Evolutionary conservation across 352 stramenopile genomes (phyloP).

Genomic region (Globisporangium parvum): DNA sequence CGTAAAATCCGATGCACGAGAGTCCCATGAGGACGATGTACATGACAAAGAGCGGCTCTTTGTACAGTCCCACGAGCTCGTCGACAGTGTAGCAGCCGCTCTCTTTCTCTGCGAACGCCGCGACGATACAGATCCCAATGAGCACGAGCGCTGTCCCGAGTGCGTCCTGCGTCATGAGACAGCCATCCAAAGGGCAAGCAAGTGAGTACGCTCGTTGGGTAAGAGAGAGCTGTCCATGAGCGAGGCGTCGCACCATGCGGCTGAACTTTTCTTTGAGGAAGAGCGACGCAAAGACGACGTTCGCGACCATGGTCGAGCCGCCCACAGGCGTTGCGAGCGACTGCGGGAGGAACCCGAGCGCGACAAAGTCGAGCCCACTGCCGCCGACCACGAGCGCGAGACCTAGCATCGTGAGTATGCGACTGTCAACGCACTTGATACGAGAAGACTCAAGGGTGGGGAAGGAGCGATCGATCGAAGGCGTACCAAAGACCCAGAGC

Average conservation of each 20-base stretch:
- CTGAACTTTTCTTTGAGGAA: slow-evolving; percentile 76
- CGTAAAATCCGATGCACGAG: slow-evolving; percentile 28
- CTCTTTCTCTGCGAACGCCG: slow-evolving; percentile 71
- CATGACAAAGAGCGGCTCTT: slow-evolving; percentile 48
- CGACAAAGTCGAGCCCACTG: slow-evolving; percentile 68
- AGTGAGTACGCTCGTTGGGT: neutral
- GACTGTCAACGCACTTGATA: neutral
- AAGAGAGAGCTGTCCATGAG: no score
- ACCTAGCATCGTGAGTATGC: slow-evolving; percentile 11
- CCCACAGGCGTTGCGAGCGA: slow-evolving; percentile 74
- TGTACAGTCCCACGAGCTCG: slow-evolving; percentile 65
- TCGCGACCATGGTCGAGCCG: slow-evolving; percentile 78
- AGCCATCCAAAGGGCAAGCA: neutral
- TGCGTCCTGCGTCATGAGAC: slow-evolving; percentile 23
- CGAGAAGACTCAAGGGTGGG: neutral
- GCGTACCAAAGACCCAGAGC: slow-evolving; percentile 67
- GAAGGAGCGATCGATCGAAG: neutral
- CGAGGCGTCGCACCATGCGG: slow-evolving; percentile 18
- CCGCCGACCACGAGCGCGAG: slow-evolving; percentile 64
- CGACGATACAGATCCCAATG: slow-evolving; percentile 68
- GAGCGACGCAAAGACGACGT: slow-evolving; percentile 75
- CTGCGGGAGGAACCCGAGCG: slow-evolving; percentile 74
- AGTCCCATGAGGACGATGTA: slow-evolving; percentile 56
- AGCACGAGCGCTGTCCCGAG: slow-evolving; percentile 67
- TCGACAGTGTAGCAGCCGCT: slow-evolving; percentile 72